Evolutionary conservation across 208 protist species (phyloP), one percentile per base, ranked within the genome.

Genomic region (Balamuthia mandrillaris): DNA sequence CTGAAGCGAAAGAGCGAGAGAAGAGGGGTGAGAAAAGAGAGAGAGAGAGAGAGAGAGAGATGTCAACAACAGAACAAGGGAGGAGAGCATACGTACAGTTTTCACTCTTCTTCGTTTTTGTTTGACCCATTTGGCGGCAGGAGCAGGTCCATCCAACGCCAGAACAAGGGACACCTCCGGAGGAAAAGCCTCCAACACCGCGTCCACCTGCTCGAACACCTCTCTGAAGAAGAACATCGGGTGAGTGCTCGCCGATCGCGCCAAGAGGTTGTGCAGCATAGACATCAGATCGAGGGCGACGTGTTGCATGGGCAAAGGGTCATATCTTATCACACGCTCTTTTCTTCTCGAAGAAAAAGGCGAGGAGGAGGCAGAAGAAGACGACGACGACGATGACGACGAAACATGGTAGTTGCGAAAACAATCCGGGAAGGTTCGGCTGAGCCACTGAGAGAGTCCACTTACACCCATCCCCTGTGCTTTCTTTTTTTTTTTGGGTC

Each of bases 111-210:
- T 42, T 12, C 70, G 70, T 31, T 49, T 31, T 49, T 79, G 70
- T 24, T 79, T 49, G 54, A 49, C 70, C 70, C 70, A 79, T 35
- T 79, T 79, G 70, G 70, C 70, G 2, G 70, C 70, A 18, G 70
- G 70, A 4, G 47, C 70, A 0, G 70, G 70, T 10, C 70, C 70
- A 27, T 79, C 70, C 5, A 79, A 1, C 0, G 70, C 70, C 0
- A 79, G 70, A 12, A 79, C 18, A 35, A 60, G 47, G 9, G 47
- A 42, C 21, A 5, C 31, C 0, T 12, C 47, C 2, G 70, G 70
- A 0, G 21, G 42, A 24, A 79, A 35, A 21, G n/a, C 33, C 6
- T 31, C 33, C 1, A 79, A 33, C 47, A 79, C 27, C 33, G 45
- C 12, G 70, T 79, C 70, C 18, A 79, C 33, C 5, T 49, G 70